Percentiles rank a stretch among this genome's conserved stretches.
phyloP scores from a whole-genome alignment of 495 filamentous ascomycete genomes.

The Platismatia glauca region DNA sequence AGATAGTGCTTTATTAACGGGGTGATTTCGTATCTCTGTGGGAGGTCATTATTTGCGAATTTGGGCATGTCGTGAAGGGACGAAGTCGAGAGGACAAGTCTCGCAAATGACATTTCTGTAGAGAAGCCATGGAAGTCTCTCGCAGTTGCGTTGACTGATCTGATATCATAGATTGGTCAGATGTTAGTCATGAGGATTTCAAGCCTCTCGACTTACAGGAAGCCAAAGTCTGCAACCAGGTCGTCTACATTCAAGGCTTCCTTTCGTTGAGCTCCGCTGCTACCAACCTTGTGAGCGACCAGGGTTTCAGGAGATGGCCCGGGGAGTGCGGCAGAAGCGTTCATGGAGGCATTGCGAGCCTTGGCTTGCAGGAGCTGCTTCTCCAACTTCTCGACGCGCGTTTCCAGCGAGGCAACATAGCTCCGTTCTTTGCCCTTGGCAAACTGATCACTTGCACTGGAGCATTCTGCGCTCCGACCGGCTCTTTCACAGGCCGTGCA shows the following conservation, averaged over 20 bases:
- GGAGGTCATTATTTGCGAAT: slow-evolving; percentile 48
- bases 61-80: slow-evolving; percentile 55
- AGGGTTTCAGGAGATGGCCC: slow-evolving; percentile 3
- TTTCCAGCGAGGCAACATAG: slow-evolving; percentile 87
- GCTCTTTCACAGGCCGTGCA: slow-evolving; percentile 88
- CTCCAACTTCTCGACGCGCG: slow-evolving; percentile 77
- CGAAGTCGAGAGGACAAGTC: slow-evolving; percentile 66
- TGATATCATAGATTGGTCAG: slow-evolving; percentile 27
- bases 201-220: slow-evolving; percentile 45
- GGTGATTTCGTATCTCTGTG: slow-evolving; percentile 53
- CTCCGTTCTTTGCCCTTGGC: slow-evolving; percentile 89
- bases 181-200: neutral
- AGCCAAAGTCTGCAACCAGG: slow-evolving; percentile 74
- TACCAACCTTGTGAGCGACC: slow-evolving; percentile 10
- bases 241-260: slow-evolving; percentile 73
- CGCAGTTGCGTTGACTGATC: slow-evolving; percentile 84
- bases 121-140: slow-evolving; percentile 84
- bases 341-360: slow-evolving; percentile 32
- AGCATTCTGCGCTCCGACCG: slow-evolving; percentile 71
- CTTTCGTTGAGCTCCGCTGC: slow-evolving; percentile 31
- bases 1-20: slow-evolving; percentile 73
- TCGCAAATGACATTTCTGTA: slow-evolving; percentile 75
- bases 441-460: slow-evolving; percentile 90
- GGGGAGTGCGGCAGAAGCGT: slow-evolving; percentile 29
- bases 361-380: slow-evolving; percentile 55